Evolutionary conservation across 2,329 filamentous ascomycete species (phyloP).

Genomic region (Mollisiaceae sp.): DNA sequence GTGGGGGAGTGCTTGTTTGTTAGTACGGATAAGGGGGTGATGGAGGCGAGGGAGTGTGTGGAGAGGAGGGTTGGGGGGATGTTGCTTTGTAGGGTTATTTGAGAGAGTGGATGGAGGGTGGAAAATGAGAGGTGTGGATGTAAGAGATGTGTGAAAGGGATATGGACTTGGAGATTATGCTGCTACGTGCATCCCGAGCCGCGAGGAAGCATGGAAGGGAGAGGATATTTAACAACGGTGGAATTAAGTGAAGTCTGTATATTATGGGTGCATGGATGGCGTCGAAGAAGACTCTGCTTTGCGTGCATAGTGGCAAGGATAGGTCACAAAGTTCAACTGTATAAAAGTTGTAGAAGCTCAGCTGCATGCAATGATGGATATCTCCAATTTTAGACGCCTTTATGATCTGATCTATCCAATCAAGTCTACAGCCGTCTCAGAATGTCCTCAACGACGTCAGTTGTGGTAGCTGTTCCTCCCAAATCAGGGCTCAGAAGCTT

Average conservation of each 20-base stretch:
- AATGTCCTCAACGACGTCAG: constrained; percentile 87
- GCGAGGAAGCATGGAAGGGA: not conserved
- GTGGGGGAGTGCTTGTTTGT: constrained; percentile 74
- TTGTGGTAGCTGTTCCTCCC: constrained; percentile 83
- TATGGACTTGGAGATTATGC: too few relatives aligned
- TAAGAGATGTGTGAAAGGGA: too few relatives aligned
- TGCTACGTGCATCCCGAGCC: not conserved
- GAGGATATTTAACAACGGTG: not conserved
- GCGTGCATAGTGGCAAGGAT: not conserved
- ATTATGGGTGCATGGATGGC: constrained; percentile 33
- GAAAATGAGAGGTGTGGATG: not conserved
- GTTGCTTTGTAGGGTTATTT: constrained; percentile 66
- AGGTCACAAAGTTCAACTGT: not conserved
- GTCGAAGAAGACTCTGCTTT: constrained; percentile 14
- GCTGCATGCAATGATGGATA: not conserved
- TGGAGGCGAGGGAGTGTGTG: constrained; percentile 73
- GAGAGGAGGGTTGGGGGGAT: constrained; percentile 72
- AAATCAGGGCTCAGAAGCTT: constrained; percentile 86
- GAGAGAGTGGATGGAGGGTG: constrained; percentile 35
- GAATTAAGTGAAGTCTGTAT: constrained; percentile 17
- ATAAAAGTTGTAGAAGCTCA: not conserved
- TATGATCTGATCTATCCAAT: constrained; percentile 7
- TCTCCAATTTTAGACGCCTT: constrained; percentile 14
- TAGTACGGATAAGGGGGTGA: constrained; percentile 67
- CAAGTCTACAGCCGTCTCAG: constrained; percentile 73